Conservation (phyloP, 2,329 filamentous ascomycete species). For the Clonostachys byssicola region DNA sequence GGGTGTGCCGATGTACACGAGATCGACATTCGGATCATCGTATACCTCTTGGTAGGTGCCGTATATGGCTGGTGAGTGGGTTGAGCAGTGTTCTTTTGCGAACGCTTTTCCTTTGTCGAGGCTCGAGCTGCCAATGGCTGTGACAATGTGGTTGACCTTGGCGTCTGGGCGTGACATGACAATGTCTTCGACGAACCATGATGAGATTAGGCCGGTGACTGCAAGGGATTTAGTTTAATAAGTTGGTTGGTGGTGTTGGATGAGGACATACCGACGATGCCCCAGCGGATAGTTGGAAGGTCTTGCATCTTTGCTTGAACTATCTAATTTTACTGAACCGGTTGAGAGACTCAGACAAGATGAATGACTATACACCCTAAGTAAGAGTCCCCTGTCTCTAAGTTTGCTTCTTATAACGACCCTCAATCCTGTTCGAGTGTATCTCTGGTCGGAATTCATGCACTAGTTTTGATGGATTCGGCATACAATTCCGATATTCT, state of each 20-base stretch:
- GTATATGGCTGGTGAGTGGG: conserved; percentile 22
- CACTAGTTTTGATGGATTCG: too few relatives aligned
- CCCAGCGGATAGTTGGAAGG: conserved; percentile 22
- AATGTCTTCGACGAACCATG: conserved; percentile 38
- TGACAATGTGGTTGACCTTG: conserved; percentile 31
- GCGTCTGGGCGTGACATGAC: conserved; percentile 24
- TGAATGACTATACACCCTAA: too few relatives aligned
- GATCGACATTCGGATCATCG: conserved; percentile 32
- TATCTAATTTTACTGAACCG: too few relatives aligned
- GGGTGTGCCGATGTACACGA: conserved; percentile 39
- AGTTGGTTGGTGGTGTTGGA: not conserved
- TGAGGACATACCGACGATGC: conserved; percentile 18
- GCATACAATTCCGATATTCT: too few relatives aligned
- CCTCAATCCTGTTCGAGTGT: too few relatives aligned
- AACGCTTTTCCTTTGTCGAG: conserved; percentile 22
- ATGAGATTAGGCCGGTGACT: conserved; percentile 34
- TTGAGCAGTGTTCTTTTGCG: not conserved
- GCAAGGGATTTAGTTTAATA: too few relatives aligned
- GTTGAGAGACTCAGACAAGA: too few relatives aligned
- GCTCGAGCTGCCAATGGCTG: conserved; percentile 34
- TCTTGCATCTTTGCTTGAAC: too few relatives aligned
- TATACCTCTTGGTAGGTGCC: conserved; percentile 33
- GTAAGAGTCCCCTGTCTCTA: too few relatives aligned
- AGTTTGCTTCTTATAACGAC: too few relatives aligned
- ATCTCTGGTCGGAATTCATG: too few relatives aligned